Base-by-base conservation (phyloP, 2,329 filamentous ascomycete genomes). In the Colletotrichum sidae region DNA sequence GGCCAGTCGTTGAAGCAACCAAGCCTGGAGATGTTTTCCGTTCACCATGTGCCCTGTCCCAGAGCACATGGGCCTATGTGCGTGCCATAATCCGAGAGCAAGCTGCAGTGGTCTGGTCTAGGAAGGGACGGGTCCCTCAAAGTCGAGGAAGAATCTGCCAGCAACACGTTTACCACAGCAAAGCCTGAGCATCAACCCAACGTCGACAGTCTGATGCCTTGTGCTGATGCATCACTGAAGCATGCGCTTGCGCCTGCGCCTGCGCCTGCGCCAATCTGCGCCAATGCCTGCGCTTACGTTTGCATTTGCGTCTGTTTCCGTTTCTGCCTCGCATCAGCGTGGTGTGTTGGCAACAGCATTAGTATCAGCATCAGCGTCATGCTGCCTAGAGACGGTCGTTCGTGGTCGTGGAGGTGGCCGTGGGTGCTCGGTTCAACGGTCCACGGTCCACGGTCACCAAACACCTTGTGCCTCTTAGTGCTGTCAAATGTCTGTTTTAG, bases 401-500 rank as follows among this genome's bases (percentile, higher is more conserved):
- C 25, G 25, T 25, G 25, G 25, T 5, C 25, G 25, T 25, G 25
- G 25, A 25, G 17, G 17, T 17, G 17, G 17, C 17, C 25, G 25
- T 25, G 25, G 25, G 25, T 25, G 25, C 25, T 25, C 25, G 25
- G 25, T 56, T 34, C 46, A 41, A 62, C 46, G 57, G 51, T 58
- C 46, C 15, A 62, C 46, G 57, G 51, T 58, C 46, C 15, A 39
- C 17, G 25, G 52, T 13, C 35, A 51, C 34, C 44, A 61, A 55
- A 52, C 46, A 25, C 55, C 25, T 50, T 57, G 13, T 46, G 35
- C 25, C 52, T 46, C 47, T 65, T 61, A 56, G 58, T 62, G 57
- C 41, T 65, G 62, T 62, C 46, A 56, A 56, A 15, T 45, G 25
- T n/a, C 62, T 41, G 33, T 56, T 62, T 62, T 61, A 56, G 62